Base-by-base conservation (phyloP, 2,329 filamentous ascomycete species). In the Cytospora piceicola region DNA sequence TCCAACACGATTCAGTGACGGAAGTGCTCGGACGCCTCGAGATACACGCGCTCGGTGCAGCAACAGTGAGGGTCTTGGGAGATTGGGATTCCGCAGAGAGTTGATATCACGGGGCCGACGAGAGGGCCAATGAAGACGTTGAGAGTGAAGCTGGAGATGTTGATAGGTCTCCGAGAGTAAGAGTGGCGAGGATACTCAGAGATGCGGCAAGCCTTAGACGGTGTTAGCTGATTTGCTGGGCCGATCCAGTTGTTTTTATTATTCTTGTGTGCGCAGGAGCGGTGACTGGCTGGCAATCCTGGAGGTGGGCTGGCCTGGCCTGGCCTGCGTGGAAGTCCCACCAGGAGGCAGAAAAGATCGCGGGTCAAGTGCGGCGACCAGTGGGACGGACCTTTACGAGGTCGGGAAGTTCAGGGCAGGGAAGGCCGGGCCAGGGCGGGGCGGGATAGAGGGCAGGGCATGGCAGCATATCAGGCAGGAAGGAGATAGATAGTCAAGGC, bases 181-280 rank as follows among this genome's bases (percentile, higher is more conserved):
- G 70, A 73, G 72, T 75, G 74, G 75, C 73, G 72, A 73, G 72
- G 67, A 65, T 61, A 68, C 71, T 73, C 71, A 34, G 72, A 72
- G 72, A 73, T 75, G 75, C 78, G 72, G 79, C 76, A 75, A 76
- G 73, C 75, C 73, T 72, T 75, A 72, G 73, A 76, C 74, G 74
- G 75, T 76, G 76, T 72, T 76, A 77, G 79, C 79, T 85, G 83
- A 85, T 85, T 85, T 85, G 82, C 77, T 78, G 75, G 69, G 66
- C 68, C 65, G 61, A 63, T 67, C 69, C 66, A 58, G 66, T 67
- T 65, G 67, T 58, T 71, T 70, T 68, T 24, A 24, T 49, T 69
- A 63, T 56, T 65, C 52, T 42, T 65, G 62, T 42, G 42, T 72
- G 72, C 72, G 73, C 72, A 72, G 70, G 69, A 58, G 64, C 61